These are phyloP conservation scores for Eucalyptus tenuipes DNA, from an alignment of 345 rosid species.

Conservation along the genomic window DNA sequence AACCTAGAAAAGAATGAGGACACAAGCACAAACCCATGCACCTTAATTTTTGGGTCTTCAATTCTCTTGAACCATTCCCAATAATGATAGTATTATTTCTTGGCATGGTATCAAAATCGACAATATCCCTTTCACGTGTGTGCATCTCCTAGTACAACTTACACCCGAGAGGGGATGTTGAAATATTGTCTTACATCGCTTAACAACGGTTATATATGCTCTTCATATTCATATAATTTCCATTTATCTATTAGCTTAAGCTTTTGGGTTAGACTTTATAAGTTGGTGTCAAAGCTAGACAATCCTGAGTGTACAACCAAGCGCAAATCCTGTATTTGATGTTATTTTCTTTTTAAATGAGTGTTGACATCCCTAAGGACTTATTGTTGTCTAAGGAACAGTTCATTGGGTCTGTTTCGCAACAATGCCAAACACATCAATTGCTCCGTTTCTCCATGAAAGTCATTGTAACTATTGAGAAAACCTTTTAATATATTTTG, in stretches of 20 bases:
- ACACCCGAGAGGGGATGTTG: not conserved
- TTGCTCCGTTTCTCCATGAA: too few relatives aligned
- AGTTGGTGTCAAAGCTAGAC: not conserved
- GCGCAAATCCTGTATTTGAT: not conserved
- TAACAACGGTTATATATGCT: not conserved
- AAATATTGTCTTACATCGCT: not conserved
- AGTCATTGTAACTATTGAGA: not conserved
- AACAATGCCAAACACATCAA: not conserved
- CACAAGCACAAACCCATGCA: not conserved
- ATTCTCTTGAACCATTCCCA: not conserved
- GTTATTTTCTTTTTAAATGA: not conserved
- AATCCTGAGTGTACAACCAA: not conserved
- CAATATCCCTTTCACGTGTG: too few relatives aligned
- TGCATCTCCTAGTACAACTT: too few relatives aligned
- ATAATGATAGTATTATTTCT: not conserved
- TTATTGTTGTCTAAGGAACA: not conserved
- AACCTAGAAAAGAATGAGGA: not conserved
- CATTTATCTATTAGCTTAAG: rapidly evolving
- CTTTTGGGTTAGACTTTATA: not conserved
- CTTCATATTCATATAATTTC: not conserved
- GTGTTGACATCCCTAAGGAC: not conserved
- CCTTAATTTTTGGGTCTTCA: not conserved
- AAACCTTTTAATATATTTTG: not conserved
- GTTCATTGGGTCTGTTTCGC: not conserved
- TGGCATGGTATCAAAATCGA: too few relatives aligned